phyloP scores from a whole-genome alignment of 805 yeast species.

The Lipomyces kockii region DNA sequence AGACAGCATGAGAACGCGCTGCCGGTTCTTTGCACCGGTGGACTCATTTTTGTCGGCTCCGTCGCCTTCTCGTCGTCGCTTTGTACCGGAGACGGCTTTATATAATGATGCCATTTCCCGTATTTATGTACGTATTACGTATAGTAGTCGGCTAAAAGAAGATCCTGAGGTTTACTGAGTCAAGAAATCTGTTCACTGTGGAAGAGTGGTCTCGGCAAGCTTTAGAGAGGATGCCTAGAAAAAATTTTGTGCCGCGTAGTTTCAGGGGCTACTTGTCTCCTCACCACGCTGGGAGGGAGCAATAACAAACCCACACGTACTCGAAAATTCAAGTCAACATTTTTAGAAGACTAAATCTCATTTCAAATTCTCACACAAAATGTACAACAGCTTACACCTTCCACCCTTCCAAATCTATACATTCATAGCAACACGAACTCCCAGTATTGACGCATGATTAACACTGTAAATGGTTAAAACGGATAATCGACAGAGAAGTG shows the following conservation, averaged over 20 bases:
- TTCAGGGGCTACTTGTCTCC: not conserved
- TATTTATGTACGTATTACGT: not conserved
- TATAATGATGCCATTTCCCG: slow-evolving; percentile 69
- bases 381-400: not conserved
- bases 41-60: slow-evolving; percentile 9
- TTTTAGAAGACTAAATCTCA: not conserved
- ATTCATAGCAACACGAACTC: not conserved
- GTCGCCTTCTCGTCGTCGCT: slow-evolving; percentile 44
- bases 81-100: slow-evolving; percentile 63
- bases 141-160: not conserved
- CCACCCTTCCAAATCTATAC: not conserved
- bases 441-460: not conserved
- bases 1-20: slow-evolving; percentile 72
- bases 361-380: not conserved
- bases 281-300: too few relatives aligned
- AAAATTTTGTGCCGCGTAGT: not conserved
- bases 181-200: not conserved
- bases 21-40: slow-evolving; percentile 20
- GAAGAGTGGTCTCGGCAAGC: not conserved
- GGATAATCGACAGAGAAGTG: not conserved
- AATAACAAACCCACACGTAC: not conserved
- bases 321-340: too few relatives aligned
- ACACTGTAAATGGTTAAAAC: not conserved
- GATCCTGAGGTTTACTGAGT: not conserved
- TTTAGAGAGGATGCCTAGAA: not conserved